These are phyloP conservation scores for Plectosphaerella plurivora DNA, from an alignment of 2,329 filamentous ascomycete species.

Conservation along the genomic window DNA sequence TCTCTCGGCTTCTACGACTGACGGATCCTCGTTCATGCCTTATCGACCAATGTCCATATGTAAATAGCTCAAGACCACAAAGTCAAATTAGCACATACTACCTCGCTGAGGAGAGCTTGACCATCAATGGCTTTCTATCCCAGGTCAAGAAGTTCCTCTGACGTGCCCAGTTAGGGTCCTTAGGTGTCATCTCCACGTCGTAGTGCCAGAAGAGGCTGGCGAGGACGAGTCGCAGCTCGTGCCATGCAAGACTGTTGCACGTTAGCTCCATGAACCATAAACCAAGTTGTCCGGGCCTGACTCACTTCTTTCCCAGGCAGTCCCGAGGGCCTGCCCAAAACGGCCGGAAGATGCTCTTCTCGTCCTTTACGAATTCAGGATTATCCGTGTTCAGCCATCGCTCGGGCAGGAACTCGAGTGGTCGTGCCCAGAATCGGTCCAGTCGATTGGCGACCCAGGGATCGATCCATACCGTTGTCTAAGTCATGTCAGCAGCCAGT, in stretches of 20 bases:
- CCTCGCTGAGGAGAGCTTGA: neutral
- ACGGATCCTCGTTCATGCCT: no score
- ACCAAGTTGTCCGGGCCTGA: conserved; percentile 31
- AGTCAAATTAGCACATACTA: no score
- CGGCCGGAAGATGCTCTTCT: conserved; percentile 3
- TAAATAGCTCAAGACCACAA: no score
- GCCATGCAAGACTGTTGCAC: conserved; percentile 36
- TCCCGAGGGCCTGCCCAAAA: conserved; percentile 6
- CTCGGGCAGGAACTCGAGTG: conserved; percentile 34
- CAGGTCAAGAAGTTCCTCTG: conserved; percentile 34
- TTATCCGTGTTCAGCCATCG: conserved; percentile 15
- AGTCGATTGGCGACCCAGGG: conserved; percentile 41
- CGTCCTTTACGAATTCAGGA: conserved; percentile 2
- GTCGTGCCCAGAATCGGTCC: conserved; percentile 36
- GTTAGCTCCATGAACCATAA: neutral
- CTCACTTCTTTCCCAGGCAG: conserved; percentile 9
- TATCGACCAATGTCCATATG: neutral
- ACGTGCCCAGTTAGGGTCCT: conserved; percentile 28
- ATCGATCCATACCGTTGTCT: conserved; percentile 37
- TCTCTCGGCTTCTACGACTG: conserved; percentile 37
- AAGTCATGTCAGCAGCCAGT: neutral
- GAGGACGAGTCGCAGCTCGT: conserved; percentile 45
- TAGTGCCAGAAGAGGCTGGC: conserved; percentile 44
- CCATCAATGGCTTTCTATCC: conserved; percentile 23
- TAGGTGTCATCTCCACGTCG: conserved; percentile 34